These are phyloP conservation scores for Umbilicus rupestris DNA, from an alignment of 164 flowering plant species.

Conservation along the genomic window DNA sequence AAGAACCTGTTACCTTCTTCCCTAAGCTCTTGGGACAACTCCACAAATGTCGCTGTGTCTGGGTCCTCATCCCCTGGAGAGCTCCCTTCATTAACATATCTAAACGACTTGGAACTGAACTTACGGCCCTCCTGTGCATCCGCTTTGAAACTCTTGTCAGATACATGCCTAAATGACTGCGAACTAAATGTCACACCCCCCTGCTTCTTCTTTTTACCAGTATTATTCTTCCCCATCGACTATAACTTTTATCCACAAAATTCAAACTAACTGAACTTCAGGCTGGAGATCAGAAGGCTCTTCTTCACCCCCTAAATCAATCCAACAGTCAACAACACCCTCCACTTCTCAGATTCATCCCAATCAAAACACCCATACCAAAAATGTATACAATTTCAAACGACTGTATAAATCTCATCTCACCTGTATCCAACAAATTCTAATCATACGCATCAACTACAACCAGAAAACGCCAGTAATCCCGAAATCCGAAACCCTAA, in stretches of 20 bases:
- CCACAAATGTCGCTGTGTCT: slow-evolving; percentile 36
- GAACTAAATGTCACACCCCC: neutral
- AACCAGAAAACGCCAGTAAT: no score
- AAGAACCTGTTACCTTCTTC: slow-evolving; percentile 42
- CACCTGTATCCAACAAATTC: no score
- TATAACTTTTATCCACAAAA: neutral
- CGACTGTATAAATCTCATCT: no score
- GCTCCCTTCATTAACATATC: neutral
- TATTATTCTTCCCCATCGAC: slow-evolving; percentile 3
- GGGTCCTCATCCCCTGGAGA: slow-evolving; percentile 27
- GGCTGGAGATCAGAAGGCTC: neutral
- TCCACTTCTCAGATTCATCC: no score
- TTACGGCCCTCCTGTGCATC: neutral
- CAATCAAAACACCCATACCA: no score
- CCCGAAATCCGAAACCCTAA: no score
- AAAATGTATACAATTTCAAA: no score
- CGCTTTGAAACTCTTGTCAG: neutral
- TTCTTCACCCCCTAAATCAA: neutral
- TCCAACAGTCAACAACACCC: no score
- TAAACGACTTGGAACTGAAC: neutral
- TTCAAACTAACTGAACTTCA: neutral
- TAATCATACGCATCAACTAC: no score
- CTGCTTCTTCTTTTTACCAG: neutral
- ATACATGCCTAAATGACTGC: neutral
- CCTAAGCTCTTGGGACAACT: slow-evolving; percentile 36